Base-by-base conservation (phyloP, 2,329 filamentous ascomycete genomes). In the Monilinia aucupariae region DNA sequence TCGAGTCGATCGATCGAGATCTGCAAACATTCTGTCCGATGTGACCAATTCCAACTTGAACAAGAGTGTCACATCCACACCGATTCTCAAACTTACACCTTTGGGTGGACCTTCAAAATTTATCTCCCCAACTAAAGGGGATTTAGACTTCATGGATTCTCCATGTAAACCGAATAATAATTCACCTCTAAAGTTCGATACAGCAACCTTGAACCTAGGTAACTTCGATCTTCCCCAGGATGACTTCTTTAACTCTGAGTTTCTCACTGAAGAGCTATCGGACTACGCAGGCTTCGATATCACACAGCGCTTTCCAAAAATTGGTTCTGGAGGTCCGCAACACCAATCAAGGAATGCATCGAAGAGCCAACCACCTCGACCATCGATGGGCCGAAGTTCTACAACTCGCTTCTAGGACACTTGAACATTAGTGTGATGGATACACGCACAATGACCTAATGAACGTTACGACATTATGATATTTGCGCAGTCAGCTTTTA, bases 231-330 rank as follows among this genome's bases (percentile, higher is more conserved):
- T 72, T 34, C 69, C 69, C 7, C 20, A 82, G 51, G 80, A 83
- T 9, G 82, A 84, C 17, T 80, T 85, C 37, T 85, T 81, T 69
- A 76, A 78, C 25, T 68, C 79, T 0, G 81, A 85, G 43, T 79
- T 87, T 48, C 77, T 85, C 59, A 78, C 80, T 63, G 85, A 88
- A 64, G 84, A 85, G 48, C 77, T 78, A 3, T 79, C 83, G 64
- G 85, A 87, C 50, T 79, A 79, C 64, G 76, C 82, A 17, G 84
- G 82, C 1, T 81, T 91, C 58, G 89, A 92, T 70, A 87, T 92
- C 67, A 81, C 89, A 52, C 86, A 90, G 71, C 88, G 88, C 12
- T 92, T 91, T 70, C 84, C 88, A 72, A 89, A 87, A 77, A 91
- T 92, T 72, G 88, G 88, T 9, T 65, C 71, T 71, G 88, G 88